Evolutionary conservation across 805 yeast species (phyloP), one percentile per base, ranked within the genome.

Genomic region (Myxozyma neotropica): DNA sequence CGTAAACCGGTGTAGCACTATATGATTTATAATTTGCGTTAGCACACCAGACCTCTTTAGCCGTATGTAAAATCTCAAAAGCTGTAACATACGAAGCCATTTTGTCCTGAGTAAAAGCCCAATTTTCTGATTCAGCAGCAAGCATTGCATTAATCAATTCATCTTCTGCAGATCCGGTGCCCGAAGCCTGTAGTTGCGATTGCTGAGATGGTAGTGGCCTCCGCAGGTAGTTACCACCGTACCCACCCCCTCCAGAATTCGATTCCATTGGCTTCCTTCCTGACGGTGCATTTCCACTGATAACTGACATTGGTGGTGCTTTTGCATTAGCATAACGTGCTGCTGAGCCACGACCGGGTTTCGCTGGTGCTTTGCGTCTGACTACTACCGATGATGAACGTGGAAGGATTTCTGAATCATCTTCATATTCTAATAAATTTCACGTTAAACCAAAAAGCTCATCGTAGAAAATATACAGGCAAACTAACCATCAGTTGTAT

Each of bases 81-180:
- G 31, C n/a, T 23, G 15, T 8, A 40, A 49, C 62, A 3, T 60
- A 64, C 62, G 57, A 39, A 1, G 97, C 87, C 86, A 94, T 86
- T 57, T 83, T 87, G 64, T 89, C 93, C 73, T 94, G 99, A 0
- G 97, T 89, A 68, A 88, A 89, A 56, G 87, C 87, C 99, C 99
- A 94, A 63, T 89, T 96, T 67, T 87, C 91, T 59, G 88, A 89
- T 74, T 95, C 98, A 55, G 88, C 91, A 38, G 88, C 91, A 73
- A 94, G 90, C 96, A 94, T 91, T 68, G 85, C 83, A 58, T 86
- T 85, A 70, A 94, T 89, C 75, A 87, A 81, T 66, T 92, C 98
- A 63, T 89, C 96, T 74, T 94, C 99, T 1, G 63, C 46, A 10
- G 52, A 26, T 24, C 53, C 53, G 7, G 44, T 13, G 12, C 53